Evolutionary conservation across 2,329 filamentous ascomycete species (phyloP), one percentile per base, ranked within the genome.

Genomic region (Phoma herbarum): DNA sequence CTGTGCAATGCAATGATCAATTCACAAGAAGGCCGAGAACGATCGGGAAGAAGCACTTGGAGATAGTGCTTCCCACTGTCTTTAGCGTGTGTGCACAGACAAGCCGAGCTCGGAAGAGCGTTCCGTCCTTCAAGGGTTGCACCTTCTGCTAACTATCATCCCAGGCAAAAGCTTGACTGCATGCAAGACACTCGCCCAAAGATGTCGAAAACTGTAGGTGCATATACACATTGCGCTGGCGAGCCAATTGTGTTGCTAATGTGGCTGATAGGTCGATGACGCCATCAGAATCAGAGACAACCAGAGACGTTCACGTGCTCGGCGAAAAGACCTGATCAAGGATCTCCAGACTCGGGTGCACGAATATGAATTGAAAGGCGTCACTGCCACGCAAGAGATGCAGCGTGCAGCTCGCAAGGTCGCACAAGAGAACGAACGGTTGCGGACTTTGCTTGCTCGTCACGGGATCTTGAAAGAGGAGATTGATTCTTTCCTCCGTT

Each of bases 261-360:
- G 41, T 41, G 25, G 14, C 10, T 37, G 16, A 4, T 39, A 59
- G 56, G 41, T 59, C 4, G 52, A 57, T 46, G 58, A 57, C 42
- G 52, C 67, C 4, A 59, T 59, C 12, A 87, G 89, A 61, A 87
- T 92, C 63, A 85, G 90, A 61, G 88, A 92, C 66, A 93, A 92
- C 70, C 90, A 92, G 73, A 83, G 90, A 49, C 86, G 89, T 60
- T 91, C 88, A 12, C 86, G 90, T 37, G 88, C 87, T 28, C 84
- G 89, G 28, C 84, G 87, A 64, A 90, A 88, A 77, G 88, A 91
- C 70, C 90, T 92, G 69, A 78, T 91, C 48, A 79, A 86, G 60
- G 86, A 88, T 48, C 82, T 92, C 25, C 89, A 92, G 75, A 78
- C 82, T 53, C 85, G 85, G 54, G 78, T 89, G 59, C 83, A 86